Base-by-base conservation (phyloP, 129 eudicot genomes). In the Apium graveolens region DNA sequence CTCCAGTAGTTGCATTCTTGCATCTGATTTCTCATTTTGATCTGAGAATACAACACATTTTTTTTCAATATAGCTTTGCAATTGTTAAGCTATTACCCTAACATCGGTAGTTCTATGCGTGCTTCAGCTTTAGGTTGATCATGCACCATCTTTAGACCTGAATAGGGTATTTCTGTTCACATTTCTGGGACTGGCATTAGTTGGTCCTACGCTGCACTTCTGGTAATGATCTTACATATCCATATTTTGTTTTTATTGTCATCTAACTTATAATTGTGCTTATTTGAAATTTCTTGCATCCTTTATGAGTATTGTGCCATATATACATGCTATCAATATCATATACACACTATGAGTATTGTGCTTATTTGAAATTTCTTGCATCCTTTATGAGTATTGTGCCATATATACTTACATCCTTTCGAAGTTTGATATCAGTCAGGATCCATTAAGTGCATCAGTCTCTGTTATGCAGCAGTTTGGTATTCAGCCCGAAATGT, bases 191-290 rank as follows among this genome's bases (percentile, higher is more conserved):
- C 78, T 95, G 84, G 90, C 70, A 24, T 86, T 95, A 82, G 98
- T 95, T 35, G 98, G 98, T 35, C 97, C 98, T 12, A 85, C 94
- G 78, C 89, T 95, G 89, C 98, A 95, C 84, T 88, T 88, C 87
- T 90, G 97, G 97, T 95, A 82, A 85, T 62, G 72, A 57, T 77
- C 77, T 74, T 82, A 66, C 68, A 17, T 42, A 1, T 14, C 11
- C 32, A 11, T 1, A 9, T 53, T 1, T 38, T 38, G n/a, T n/a
- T 43, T 17, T 26, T 46, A 37, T 70, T 65, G 78, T 55, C 77
- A n/a, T 16, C 13, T 72, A 7, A 62, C 37, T 34, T 85, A 73
- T 44, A 62, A 65, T 26, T 4, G 62, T 66, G 39, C 39, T 29
- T 21, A 62, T 62, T 62, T 62, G 3, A 62, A 12, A 27, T 32